phyloP scores from a whole-genome alignment of 352 stramenopile genomes.

The Phytophthora cryptogea region DNA sequence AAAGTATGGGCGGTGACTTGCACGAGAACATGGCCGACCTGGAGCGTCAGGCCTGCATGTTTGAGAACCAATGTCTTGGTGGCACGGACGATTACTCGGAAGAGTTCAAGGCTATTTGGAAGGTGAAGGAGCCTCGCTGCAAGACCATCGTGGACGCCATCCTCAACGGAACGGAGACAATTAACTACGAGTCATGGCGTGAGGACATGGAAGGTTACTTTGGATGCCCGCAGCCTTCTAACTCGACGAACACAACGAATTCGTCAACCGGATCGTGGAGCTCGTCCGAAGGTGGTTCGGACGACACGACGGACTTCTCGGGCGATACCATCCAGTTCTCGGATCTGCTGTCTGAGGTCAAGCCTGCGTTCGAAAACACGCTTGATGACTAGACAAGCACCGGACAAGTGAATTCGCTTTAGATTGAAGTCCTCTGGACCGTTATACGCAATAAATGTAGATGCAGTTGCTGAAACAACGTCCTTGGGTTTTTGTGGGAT shows the following conservation, averaged over 20 bases:
- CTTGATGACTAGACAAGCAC: not conserved
- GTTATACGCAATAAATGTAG: slow-evolving; percentile 1
- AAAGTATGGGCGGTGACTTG: slow-evolving; percentile 37
- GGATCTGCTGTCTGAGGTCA: not conserved
- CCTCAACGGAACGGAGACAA: slow-evolving; percentile 31
- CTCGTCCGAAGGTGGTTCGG: not conserved
- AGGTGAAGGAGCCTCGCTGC: slow-evolving; percentile 42
- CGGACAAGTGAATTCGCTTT: not conserved
- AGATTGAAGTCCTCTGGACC: not conserved
- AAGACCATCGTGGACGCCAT: slow-evolving; percentile 57
- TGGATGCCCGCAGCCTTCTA: slow-evolving; percentile 40
- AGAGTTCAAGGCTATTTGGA: slow-evolving; percentile 56
- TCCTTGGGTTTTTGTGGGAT: too few relatives aligned
- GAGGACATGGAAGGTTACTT: slow-evolving; percentile 43
- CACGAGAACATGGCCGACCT: slow-evolving; percentile 51
- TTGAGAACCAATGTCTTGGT: slow-evolving; percentile 57
- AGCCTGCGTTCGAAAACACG: not conserved
- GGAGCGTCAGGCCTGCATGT: slow-evolving; percentile 62
- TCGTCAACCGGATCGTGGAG: slow-evolving; percentile 5
- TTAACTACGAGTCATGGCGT: slow-evolving; percentile 42
- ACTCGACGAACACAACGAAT: slow-evolving; percentile 12
- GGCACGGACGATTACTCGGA: slow-evolving; percentile 47
- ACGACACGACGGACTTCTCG: slow-evolving; percentile 7
- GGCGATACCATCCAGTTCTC: slow-evolving; percentile 33
- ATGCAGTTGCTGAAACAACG: not conserved